These are phyloP conservation scores for Leccinum subfulvum DNA, from an alignment of 1,284 basidiomycete genomes.

Conservation along the genomic window DNA sequence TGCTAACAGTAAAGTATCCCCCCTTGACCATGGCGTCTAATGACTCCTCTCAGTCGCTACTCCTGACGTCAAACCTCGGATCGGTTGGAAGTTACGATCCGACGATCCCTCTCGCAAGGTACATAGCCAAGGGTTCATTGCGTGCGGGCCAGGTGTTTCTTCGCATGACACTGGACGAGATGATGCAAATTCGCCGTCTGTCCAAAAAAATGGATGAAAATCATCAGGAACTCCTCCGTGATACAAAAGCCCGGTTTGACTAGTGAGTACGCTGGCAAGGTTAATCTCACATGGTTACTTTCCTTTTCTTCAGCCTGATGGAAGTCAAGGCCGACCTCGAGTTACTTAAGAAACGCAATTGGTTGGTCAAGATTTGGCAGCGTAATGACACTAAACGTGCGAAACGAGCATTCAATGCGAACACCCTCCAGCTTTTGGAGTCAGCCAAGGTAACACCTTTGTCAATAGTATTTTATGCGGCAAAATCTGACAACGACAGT, in stretches of 20 bases:
- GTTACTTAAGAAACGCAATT: neutral
- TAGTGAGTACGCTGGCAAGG: neutral
- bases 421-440: no score
- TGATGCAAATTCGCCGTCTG: constrained; percentile 2
- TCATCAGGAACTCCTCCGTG: neutral
- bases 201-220: neutral
- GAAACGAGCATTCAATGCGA: no score
- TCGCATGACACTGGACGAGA: constrained; percentile 11
- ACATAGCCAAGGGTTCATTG: neutral
- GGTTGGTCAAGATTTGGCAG: no score
- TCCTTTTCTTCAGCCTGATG: neutral
- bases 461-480: no score
- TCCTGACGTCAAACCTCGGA: no score
- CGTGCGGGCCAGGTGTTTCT: constrained; percentile 9
- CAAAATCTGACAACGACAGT: no score
- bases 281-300: neutral
- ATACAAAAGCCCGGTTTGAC: neutral
- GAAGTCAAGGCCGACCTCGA: no score
- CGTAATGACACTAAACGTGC: no score
- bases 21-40: no score
- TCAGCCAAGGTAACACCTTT: no score
- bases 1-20: no score
- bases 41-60: no score
- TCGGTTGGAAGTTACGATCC: neutral
- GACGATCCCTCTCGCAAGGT: neutral